Evolutionary conservation across 192 early-diverging fungal species (phyloP).

Genomic region (Linnemannia elongata): DNA sequence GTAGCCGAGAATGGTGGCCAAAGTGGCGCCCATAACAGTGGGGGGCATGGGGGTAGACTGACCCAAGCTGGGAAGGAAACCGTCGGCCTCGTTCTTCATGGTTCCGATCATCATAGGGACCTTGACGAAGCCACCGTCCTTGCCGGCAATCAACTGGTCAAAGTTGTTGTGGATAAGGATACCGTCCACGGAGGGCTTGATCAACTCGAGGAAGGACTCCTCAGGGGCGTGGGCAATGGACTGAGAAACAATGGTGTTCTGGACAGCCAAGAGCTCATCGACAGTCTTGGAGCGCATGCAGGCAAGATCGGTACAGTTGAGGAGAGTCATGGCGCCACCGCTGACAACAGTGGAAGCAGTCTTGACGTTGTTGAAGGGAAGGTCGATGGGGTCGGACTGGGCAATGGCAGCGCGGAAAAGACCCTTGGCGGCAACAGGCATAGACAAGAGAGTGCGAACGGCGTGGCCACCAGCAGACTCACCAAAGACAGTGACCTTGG

Average conservation of each 20-base stretch:
- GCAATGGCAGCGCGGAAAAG: conserved; percentile 50
- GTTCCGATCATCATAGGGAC: conserved; percentile 54
- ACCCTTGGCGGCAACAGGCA: conserved; percentile 55
- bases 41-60: conserved; percentile 47
- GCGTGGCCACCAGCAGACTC: conserved; percentile 56
- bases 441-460: conserved; percentile 50
- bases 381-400: conserved; percentile 49
- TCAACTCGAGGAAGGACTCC: conserved; percentile 56
- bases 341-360: conserved; percentile 43
- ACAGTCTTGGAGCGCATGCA: conserved; percentile 53
- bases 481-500: conserved; percentile 52
- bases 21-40: conserved; percentile 35
- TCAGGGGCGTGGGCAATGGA: conserved; percentile 47
- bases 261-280: conserved; percentile 30
- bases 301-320: conserved; percentile 32
- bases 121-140: conserved; percentile 43
- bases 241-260: conserved; percentile 38
- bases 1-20: conserved; percentile 46
- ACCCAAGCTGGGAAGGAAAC: conserved; percentile 53
- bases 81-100: conserved; percentile 56
- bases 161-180: conserved; percentile 49
- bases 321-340: conserved; percentile 49
- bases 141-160: conserved; percentile 55
- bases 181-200: conserved; percentile 52
- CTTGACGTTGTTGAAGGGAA: conserved; percentile 51